These are phyloP conservation scores for Inga leiocalycina DNA, from an alignment of 306 rosid genomes.

Conservation along the genomic window DNA sequence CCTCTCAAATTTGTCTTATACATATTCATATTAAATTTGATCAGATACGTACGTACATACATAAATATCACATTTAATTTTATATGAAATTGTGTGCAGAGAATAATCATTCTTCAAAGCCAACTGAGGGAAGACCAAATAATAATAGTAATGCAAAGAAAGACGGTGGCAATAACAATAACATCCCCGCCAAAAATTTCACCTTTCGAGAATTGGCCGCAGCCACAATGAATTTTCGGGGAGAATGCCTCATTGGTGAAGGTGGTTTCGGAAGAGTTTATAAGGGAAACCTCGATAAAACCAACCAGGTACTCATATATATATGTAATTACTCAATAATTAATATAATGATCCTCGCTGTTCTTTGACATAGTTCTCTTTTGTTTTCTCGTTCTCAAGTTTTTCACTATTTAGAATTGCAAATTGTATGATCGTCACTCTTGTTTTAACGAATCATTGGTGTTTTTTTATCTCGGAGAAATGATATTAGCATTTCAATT, in stretches of 20 bases:
- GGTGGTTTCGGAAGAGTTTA: constrained; percentile 98
- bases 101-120: constrained; percentile 3
- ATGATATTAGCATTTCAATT: too few species aligned
- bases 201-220: constrained; percentile 84
- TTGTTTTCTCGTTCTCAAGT: too few species aligned
- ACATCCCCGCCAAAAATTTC: constrained; percentile 79
- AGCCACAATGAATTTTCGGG: constrained; percentile 82
- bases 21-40: neutral
- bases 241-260: constrained; percentile 86
- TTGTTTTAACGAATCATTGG: too few species aligned
- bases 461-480: too few species aligned
- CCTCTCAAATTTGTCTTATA: neutral
- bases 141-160: constrained; percentile 40
- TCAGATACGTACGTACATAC: neutral
- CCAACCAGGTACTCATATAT: constrained; percentile 57
- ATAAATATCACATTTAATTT: too few species aligned
- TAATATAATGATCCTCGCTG: neutral
- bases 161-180: constrained; percentile 42
- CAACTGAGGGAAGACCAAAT: constrained; percentile 38
- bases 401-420: too few species aligned
- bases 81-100: constrained; percentile 41
- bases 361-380: too few species aligned
- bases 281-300: constrained; percentile 72
- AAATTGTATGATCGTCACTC: too few species aligned
- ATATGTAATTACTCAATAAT: neutral